These are phyloP conservation scores for Oryza nivara DNA, from an alignment of 176 grass and related monocot genomes.

Conservation along the genomic window DNA sequence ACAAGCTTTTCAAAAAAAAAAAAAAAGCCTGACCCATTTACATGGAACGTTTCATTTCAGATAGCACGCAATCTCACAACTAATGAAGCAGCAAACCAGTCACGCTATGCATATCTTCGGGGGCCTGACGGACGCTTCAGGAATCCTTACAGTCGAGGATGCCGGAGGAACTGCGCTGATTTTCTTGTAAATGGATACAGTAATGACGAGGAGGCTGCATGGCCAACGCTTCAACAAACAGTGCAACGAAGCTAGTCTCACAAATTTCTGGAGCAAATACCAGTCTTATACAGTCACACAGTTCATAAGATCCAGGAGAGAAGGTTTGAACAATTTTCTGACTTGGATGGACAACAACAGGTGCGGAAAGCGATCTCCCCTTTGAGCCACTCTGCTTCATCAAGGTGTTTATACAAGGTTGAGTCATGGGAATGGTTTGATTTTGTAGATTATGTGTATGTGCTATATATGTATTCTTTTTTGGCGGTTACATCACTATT, in stretches of 20 bases:
- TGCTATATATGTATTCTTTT: constrained; percentile 2
- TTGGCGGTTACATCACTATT: background rate
- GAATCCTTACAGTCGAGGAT: constrained; percentile 85
- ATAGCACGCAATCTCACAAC: constrained; percentile 85
- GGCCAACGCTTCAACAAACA: constrained; percentile 86
- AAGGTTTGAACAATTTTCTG: background rate
- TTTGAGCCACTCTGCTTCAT: background rate
- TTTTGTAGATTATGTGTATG: constrained; percentile 18
- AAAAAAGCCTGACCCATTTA: constrained; percentile 10
- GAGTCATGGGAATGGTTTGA: background rate
- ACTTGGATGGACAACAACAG: background rate
- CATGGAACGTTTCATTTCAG: constrained; percentile 45
- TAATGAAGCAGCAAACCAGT: constrained; percentile 77
- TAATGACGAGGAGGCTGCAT: constrained; percentile 72
- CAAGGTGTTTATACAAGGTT: constrained; percentile 1
- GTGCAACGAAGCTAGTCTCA: constrained; percentile 35
- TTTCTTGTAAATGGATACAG: constrained; percentile 76
- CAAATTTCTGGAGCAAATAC: background rate
- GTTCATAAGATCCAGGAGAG: background rate
- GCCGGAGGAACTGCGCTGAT: constrained; percentile 68
- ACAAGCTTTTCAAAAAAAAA: constrained; percentile 32
- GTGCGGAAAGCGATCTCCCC: background rate
- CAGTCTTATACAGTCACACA: background rate
- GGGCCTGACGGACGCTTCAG: constrained; percentile 83
- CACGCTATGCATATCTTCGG: constrained; percentile 79